phyloP scores from a whole-genome alignment of 2,329 filamentous ascomycete species.

The Fusarium haematococcum region DNA sequence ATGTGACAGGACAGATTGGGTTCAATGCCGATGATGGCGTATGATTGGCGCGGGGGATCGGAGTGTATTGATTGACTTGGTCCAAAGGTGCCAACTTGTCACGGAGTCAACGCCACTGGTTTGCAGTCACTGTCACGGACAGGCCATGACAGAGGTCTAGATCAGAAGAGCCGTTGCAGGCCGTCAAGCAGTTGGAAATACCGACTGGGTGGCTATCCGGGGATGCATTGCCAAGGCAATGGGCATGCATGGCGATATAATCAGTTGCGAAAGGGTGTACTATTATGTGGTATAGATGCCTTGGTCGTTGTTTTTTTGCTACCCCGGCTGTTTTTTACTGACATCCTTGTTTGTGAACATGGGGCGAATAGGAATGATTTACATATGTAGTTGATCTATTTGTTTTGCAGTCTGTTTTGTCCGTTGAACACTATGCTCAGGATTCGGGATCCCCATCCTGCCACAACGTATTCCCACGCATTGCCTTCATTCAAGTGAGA shows the following conservation, averaged over 20 bases:
- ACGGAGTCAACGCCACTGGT: conserved; percentile 1
- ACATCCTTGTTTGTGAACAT: conserved; percentile 8
- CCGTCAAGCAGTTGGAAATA: background rate
- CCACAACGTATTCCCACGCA: background rate
- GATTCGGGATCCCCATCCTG: background rate
- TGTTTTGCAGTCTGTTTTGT: background rate
- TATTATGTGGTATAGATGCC: conserved; percentile 35
- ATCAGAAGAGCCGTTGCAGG: background rate
- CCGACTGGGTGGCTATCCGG: background rate
- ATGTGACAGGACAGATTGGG: conserved; percentile 25
- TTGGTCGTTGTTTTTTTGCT: conserved; percentile 24
- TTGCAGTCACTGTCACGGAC: background rate
- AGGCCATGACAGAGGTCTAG: background rate
- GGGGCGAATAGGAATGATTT: conserved; percentile 33
- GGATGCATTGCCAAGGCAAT: conserved; percentile 8
- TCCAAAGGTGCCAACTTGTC: background rate
- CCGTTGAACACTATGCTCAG: background rate
- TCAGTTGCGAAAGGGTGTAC: conserved; percentile 29
- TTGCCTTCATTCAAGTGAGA: background rate
- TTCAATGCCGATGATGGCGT: conserved; percentile 36
- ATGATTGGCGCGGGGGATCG: conserved; percentile 27
- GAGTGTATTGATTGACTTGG: conserved; percentile 18
- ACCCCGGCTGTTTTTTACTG: conserved; percentile 13
- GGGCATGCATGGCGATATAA: conserved; percentile 13
- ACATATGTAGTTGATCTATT: background rate